Percentiles rank a stretch among this genome's conserved stretches.
phyloP scores from a whole-genome alignment of 2,329 filamentous ascomycete species.

The Zarea fungicola region DNA sequence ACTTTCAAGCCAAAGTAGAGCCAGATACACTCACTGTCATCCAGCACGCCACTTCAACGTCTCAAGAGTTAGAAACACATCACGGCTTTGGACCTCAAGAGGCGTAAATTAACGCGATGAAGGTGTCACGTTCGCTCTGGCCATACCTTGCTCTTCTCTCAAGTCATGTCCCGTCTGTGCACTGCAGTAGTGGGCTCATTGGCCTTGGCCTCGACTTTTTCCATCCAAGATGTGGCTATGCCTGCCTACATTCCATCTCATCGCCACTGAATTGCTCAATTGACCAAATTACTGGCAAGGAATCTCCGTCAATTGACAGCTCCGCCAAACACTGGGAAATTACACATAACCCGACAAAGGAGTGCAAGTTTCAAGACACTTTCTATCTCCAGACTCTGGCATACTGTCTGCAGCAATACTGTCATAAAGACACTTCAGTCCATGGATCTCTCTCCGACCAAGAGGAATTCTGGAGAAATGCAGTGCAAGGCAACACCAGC shows the following conservation, averaged over 20 bases:
- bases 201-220: neutral
- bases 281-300: neutral
- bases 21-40: no score
- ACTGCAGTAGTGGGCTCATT: neutral
- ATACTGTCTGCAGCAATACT: neutral
- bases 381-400: neutral
- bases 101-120: no score
- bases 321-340: neutral
- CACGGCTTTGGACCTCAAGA: no score
- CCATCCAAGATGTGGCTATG: neutral
- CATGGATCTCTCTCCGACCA: neutral
- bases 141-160: no score
- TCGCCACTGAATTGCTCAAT: neutral
- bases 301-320: neutral
- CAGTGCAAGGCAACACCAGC: slow-evolving; percentile 2
- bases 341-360: neutral
- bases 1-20: no score
- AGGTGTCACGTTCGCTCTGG: no score
- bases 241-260: neutral
- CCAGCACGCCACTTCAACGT: no score
- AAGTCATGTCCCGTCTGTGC: no score
- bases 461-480: slow-evolving; percentile 15
- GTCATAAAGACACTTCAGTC: neutral
- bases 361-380: neutral
- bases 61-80: no score